A percentile compares a stretch with the other conserved stretches of the same genome.
phyloP scores from a whole-genome alignment of 805 yeast species.

The Alloascoidea africana region DNA sequence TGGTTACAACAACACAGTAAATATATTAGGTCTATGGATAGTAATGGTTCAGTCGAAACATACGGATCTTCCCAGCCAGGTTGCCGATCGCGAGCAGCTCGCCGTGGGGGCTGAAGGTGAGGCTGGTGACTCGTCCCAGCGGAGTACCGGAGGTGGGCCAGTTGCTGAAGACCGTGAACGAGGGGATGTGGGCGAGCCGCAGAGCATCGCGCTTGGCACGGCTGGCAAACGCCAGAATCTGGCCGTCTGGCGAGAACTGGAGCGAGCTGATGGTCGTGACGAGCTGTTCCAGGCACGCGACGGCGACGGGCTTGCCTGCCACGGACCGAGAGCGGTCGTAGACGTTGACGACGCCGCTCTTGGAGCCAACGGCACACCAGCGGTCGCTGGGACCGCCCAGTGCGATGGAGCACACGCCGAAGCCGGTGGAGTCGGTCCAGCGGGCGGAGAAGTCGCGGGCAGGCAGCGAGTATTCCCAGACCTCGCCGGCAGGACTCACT shows the following conservation, averaged over 20 bases:
- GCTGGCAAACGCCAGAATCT: constrained; percentile 72
- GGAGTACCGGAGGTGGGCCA: constrained; percentile 99
- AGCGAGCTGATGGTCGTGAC: constrained; percentile 68
- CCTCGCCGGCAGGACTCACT: constrained; percentile 67
- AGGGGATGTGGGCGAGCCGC: constrained; percentile 74
- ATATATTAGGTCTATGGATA: no score
- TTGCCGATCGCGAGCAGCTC: constrained; percentile 85
- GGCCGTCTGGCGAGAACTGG: constrained; percentile 77
- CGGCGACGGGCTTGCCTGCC: constrained; percentile 30
- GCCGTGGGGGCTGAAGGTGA: constrained; percentile 63
- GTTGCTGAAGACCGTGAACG: constrained; percentile 73
- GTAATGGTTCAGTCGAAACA: constrained; percentile 82
- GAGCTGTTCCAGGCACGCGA: constrained; percentile 57
- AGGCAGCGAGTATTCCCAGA: constrained; percentile 68
- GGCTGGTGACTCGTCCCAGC: constrained; percentile 79
- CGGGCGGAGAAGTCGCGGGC: constrained; percentile 35
- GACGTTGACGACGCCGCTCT: constrained; percentile 77
- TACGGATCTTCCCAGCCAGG: constrained; percentile 77
- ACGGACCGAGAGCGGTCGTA: constrained; percentile 41
- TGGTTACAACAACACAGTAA: no score
- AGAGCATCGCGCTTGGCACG: constrained; percentile 77
- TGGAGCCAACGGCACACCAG: constrained; percentile 82
- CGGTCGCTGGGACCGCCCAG: constrained; percentile 46
- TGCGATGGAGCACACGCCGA: constrained; percentile 66
- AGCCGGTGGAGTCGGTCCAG: constrained; percentile 82